Evolutionary conservation across 805 yeast genomes (phyloP).

Genomic region (Candida glaebosa): DNA sequence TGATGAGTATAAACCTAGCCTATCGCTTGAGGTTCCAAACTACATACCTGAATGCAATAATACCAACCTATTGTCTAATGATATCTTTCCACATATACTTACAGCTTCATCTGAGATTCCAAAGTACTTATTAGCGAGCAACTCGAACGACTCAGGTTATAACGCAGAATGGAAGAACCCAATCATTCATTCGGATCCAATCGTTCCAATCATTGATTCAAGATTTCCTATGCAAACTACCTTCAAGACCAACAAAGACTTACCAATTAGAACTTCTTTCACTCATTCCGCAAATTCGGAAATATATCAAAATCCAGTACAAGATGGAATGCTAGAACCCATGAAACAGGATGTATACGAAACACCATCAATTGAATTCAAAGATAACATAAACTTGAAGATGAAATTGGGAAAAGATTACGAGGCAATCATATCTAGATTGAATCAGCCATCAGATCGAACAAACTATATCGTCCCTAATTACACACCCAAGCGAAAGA

Average conservation of each 20-base stretch:
- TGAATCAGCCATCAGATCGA: not conserved
- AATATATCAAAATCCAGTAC: constrained; percentile 2
- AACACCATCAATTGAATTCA: not conserved
- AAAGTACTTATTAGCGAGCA: not conserved
- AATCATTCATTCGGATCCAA: not conserved
- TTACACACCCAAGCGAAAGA: not conserved
- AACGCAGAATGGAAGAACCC: not conserved
- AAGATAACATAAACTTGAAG: constrained; percentile 4
- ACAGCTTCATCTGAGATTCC: not conserved
- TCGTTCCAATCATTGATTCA: not conserved
- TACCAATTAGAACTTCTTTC: constrained; percentile 1
- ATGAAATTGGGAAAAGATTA: constrained; percentile 4
- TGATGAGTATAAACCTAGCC: not conserved
- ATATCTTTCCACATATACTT: not conserved
- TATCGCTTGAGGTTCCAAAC: not conserved
- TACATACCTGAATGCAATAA: not conserved
- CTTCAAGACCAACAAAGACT: not conserved
- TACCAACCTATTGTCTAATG: not conserved
- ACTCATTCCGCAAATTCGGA: not conserved
- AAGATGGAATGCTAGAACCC: constrained; percentile 1
- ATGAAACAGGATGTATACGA: not conserved
- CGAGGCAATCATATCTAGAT: not conserved
- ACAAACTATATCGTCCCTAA: not conserved
- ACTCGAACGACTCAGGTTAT: not conserved
- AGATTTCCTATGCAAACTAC: constrained; percentile 1